Evolutionary conservation across 805 yeast species (phyloP), one percentile per base, ranked within the genome.

Genomic region (Sugiyamaella boreocaroliniensis): DNA sequence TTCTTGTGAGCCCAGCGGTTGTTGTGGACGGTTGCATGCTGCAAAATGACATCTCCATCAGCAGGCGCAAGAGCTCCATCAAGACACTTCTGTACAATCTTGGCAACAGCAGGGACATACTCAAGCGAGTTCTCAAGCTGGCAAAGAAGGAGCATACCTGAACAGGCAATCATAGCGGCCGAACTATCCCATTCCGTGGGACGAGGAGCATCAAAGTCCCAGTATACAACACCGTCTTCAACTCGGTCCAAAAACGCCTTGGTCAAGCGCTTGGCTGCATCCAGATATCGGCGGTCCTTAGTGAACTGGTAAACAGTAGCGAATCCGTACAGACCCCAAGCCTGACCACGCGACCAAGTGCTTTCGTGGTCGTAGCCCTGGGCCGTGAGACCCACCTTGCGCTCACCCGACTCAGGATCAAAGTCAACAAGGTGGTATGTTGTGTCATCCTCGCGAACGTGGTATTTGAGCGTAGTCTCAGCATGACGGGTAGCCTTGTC

Each of bases 131-230:
- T 19, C 22, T 45, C 48, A 18, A 48, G 43, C 41, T 64, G 58
- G 43, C 58, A 60, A 12, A 66, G 58, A 12, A 53, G 48, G 8
- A 66, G 47, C 50, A 66, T 41, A 1, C 69, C 68, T n/a, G 61
- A 54, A 1, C 62, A 62, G 22, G 67, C 56, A 19, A 61, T 57
- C 66, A 63, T 63, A 6, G 58, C 68, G 3, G 68, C 66, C 2
- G 68, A 64, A 12, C 57, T 54, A 45, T 64, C 68, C 51, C 60
- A 59, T 42, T 50, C 53, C 14, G 61, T 50, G 2, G 57, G 53
- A 12, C 58, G 61, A 20, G 68, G 68, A 22, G 67, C 66, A 54
- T 60, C 64, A 51, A 65, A 65, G 47, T 65, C 68, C 68, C 68
- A 64, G 15, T 57, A 57, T 7, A 64, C 65, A 2, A 64, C 66